These are phyloP conservation scores for Cylindrodendrum hubeiense DNA, from an alignment of 2,329 filamentous ascomycete genomes.

Conservation along the genomic window DNA sequence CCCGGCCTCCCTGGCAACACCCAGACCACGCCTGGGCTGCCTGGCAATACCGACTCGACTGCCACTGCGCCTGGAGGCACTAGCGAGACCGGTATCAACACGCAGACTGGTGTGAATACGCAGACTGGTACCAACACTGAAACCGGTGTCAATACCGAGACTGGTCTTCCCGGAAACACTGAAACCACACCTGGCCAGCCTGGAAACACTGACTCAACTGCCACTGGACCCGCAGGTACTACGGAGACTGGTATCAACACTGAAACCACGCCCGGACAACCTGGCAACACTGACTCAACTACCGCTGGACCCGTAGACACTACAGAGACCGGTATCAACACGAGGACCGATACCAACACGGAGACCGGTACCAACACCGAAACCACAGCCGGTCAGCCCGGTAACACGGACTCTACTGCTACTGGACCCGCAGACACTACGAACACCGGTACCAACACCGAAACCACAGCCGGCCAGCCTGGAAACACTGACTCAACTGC, in stretches of 20 bases:
- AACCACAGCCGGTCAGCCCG: too few species aligned
- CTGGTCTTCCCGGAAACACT: neutral
- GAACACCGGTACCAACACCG: too few species aligned
- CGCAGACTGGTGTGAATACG: neutral
- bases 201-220: neutral
- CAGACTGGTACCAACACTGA: neutral
- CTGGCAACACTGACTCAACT: neutral
- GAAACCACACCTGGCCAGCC: too few species aligned
- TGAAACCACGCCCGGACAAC: neutral
- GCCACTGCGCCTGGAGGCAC: neutral
- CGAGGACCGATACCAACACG: neutral
- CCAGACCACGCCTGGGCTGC: neutral
- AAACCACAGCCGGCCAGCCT: neutral
- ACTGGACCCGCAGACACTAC: too few species aligned
- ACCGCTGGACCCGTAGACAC: too few species aligned
- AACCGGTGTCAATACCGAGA: neutral
- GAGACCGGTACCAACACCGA: neutral
- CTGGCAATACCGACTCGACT: neutral
- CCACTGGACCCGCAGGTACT: neutral
- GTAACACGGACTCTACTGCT: too few species aligned
- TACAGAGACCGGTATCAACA: neutral
- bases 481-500: neutral
- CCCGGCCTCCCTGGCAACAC: neutral
- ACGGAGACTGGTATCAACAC: neutral
- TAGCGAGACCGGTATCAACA: too few species aligned